Conservation (phyloP, 2,329 filamentous ascomycete species). For the Fusarium annulatum region DNA sequence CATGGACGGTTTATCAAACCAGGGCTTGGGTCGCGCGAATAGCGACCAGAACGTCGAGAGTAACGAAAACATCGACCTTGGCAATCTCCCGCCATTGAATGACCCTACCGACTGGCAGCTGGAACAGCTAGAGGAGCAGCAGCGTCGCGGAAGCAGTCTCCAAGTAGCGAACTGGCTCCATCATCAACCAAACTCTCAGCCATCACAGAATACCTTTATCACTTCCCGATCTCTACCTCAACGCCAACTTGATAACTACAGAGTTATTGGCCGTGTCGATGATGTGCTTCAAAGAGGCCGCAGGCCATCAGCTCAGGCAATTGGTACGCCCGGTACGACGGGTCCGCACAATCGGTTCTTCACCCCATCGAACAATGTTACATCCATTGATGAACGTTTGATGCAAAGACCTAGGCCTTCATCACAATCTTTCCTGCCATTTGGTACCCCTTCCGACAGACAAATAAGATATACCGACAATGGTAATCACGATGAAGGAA, state of each 20-base stretch:
- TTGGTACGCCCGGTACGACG: background rate
- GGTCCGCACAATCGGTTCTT: background rate
- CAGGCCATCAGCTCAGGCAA: conserved; percentile 15
- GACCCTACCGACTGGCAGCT: conserved; percentile 10
- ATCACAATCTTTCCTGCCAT: background rate
- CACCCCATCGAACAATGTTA: background rate
- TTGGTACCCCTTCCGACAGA: conserved; percentile 1
- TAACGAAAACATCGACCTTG: conserved; percentile 22
- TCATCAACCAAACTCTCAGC: conserved; percentile 25
- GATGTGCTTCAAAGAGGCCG: conserved; percentile 9
- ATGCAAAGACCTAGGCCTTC: background rate
- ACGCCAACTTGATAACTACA: conserved; percentile 13
- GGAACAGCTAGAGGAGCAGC: conserved; percentile 4
- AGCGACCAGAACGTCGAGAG: conserved; percentile 9
- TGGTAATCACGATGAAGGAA: conserved; percentile 15
- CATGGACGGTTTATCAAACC: conserved; percentile 10
- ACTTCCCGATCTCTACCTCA: conserved; percentile 19
- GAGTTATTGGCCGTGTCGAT: conserved; percentile 23
- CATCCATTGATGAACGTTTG: conserved; percentile 8
- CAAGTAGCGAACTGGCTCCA: conserved; percentile 25
- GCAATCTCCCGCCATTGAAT: conserved; percentile 8
- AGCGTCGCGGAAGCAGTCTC: background rate
- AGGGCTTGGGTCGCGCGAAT: background rate
- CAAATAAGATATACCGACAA: conserved; percentile 9
- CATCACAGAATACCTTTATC: conserved; percentile 18